Percentiles rank a stretch among this genome's conserved stretches.
phyloP scores from a whole-genome alignment of 1,139 yeast genomes.

The Candida freyschussii region DNA sequence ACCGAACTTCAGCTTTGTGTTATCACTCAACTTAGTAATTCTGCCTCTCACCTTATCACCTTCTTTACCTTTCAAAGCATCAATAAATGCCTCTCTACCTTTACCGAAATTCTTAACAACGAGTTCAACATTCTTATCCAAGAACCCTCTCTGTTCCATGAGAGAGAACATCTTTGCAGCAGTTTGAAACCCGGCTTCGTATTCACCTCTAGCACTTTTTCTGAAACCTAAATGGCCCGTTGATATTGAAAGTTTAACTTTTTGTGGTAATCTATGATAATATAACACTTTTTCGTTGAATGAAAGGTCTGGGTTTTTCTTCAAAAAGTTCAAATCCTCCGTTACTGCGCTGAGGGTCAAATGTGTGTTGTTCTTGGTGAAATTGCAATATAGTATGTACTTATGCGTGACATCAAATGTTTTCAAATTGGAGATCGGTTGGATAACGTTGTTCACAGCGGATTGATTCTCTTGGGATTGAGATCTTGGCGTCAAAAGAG shows the following conservation, averaged over 20 bases:
- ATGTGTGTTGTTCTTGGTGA: slow-evolving; percentile 79
- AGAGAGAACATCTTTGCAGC: slow-evolving; percentile 66
- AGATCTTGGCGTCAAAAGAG: no score
- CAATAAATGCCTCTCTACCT: slow-evolving; percentile 82
- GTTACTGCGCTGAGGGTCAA: slow-evolving; percentile 69
- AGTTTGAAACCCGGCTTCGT: slow-evolving; percentile 93
- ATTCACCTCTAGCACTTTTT: slow-evolving; percentile 80
- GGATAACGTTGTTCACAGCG: slow-evolving; percentile 8
- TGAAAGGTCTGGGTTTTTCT: slow-evolving; percentile 45
- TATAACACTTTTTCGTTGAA: slow-evolving; percentile 77
- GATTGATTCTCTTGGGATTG: no score
- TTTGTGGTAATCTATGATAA: slow-evolving; percentile 76
- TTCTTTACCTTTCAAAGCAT: slow-evolving; percentile 86
- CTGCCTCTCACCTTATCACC: slow-evolving; percentile 63
- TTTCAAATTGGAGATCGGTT: slow-evolving; percentile 7
- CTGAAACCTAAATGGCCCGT: slow-evolving; percentile 76
- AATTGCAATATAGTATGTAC: slow-evolving; percentile 72
- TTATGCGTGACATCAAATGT: slow-evolving; percentile 30
- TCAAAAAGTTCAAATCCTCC: slow-evolving; percentile 57
- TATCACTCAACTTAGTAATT: slow-evolving; percentile 68
- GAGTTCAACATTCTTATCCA: slow-evolving; percentile 61
- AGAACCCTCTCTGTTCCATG: slow-evolving; percentile 55
- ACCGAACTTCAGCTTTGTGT: slow-evolving; percentile 83
- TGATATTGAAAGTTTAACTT: slow-evolving; percentile 57
- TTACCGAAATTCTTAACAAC: slow-evolving; percentile 79